These are phyloP conservation scores for Ampelocalamus luodianensis DNA, from an alignment of 176 grass and related monocot species.

Conservation along the genomic window DNA sequence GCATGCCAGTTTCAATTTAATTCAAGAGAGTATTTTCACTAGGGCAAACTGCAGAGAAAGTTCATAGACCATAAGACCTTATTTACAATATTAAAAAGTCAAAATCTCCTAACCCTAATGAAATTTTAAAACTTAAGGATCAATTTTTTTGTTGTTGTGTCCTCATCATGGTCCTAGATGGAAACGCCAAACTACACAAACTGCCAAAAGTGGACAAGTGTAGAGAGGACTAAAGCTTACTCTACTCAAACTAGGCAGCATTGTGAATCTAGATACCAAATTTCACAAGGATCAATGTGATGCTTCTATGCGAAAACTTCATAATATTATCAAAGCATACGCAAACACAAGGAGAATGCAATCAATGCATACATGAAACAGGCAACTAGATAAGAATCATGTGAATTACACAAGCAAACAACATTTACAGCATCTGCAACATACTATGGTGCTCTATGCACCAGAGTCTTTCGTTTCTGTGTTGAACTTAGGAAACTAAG, in stretches of 20 bases:
- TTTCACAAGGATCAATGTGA: conserved; percentile 22
- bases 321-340: neutral
- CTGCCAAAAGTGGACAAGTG: neutral
- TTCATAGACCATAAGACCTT: neutral
- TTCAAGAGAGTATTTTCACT: conserved; percentile 3
- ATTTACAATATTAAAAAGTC: neutral
- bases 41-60: conserved; percentile 1
- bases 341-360: neutral
- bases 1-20: neutral
- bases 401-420: conserved; percentile 25
- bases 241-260: neutral
- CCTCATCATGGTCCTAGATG: neutral
- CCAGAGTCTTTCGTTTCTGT: neutral
- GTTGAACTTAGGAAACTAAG: neutral
- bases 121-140: neutral
- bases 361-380: conserved; percentile 25
- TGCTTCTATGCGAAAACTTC: neutral
- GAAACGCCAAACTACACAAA: conserved; percentile 13
- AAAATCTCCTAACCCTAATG: neutral
- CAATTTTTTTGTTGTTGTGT: neutral
- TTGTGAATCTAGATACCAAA: neutral
- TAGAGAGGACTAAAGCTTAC: neutral
- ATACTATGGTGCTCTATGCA: neutral
- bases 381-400: neutral
- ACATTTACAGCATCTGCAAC: neutral